A percentile compares a stretch with the other conserved stretches of the same genome.
phyloP scores from a whole-genome alignment of 805 yeast species.

The Metschnikowia colocasiae region DNA sequence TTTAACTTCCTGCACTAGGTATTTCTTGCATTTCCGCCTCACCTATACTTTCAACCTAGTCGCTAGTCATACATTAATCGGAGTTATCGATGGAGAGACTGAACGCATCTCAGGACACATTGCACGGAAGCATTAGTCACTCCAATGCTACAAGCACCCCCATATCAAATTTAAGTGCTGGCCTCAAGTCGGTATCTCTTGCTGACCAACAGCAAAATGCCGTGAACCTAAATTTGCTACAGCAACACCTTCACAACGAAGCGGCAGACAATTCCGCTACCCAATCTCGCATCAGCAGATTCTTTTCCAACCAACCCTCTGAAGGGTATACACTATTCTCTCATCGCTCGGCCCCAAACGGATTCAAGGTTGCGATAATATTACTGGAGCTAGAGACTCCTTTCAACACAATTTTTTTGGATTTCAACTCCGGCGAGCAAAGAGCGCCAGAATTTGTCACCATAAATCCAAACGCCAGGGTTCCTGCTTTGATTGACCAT shows the following conservation, averaged over 20 bases:
- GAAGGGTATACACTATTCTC: conserved; percentile 84
- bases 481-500: conserved; percentile 92
- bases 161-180: conserved; percentile 45
- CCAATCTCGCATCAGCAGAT: conserved; percentile 61
- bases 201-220: conserved; percentile 43
- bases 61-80: not conserved
- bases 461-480: conserved; percentile 94
- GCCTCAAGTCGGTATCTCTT: conserved; percentile 41
- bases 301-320: conserved; percentile 70
- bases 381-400: conserved; percentile 76
- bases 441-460: conserved; percentile 89
- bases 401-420: conserved; percentile 78
- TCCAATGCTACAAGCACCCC: conserved; percentile 17
- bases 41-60: not conserved
- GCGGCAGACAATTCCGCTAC: conserved; percentile 34
- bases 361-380: conserved; percentile 91
- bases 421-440: conserved; percentile 86
- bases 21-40: not conserved
- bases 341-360: conserved; percentile 88
- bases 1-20: not conserved
- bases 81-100: not conserved
- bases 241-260: conserved; percentile 44
- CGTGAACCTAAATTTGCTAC: conserved; percentile 39
- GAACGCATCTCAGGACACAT: conserved; percentile 2
- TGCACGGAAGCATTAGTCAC: conserved; percentile 3